These are phyloP conservation scores for Phytophthora podocarpi DNA, from an alignment of 352 stramenopile species.

Conservation along the genomic window DNA sequence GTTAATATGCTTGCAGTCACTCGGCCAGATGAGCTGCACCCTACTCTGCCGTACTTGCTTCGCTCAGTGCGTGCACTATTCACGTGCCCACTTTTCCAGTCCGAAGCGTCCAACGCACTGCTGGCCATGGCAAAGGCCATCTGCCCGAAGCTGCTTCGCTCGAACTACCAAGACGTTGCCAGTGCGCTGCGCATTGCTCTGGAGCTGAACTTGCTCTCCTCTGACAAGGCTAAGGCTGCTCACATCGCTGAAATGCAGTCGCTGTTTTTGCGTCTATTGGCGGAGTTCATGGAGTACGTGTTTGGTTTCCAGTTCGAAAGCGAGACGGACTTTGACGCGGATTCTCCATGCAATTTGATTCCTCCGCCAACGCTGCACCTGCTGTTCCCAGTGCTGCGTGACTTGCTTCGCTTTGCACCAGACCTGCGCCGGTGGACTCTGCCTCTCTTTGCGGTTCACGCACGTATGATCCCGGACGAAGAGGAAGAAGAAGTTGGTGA, in stretches of 20 bases:
- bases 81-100: constrained; percentile 58
- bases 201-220: constrained; percentile 43
- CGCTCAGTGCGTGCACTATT: constrained; percentile 59
- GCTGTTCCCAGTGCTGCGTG: constrained; percentile 75
- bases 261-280: constrained; percentile 66
- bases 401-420: constrained; percentile 53
- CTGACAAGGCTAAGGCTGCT: constrained; percentile 43
- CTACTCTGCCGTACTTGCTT: constrained; percentile 71
- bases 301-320: constrained; percentile 86
- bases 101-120: constrained; percentile 42
- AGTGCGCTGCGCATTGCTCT: constrained; percentile 63
- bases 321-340: constrained; percentile 75
- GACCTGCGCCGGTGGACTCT: constrained; percentile 69
- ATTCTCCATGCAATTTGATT: constrained; percentile 68
- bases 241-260: constrained; percentile 45
- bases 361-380: constrained; percentile 79
- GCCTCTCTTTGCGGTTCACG: constrained; percentile 79
- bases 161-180: constrained; percentile 70
- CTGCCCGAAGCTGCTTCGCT: constrained; percentile 63
- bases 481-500: constrained; percentile 90
- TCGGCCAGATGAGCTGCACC: constrained; percentile 74
- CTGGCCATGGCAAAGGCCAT: constrained; percentile 63
- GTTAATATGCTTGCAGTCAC: constrained; percentile 61
- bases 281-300: constrained; percentile 72
- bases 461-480: constrained; percentile 87